Conservation (phyloP, 257 asterid species). For the Nicotiana knightiana region DNA sequence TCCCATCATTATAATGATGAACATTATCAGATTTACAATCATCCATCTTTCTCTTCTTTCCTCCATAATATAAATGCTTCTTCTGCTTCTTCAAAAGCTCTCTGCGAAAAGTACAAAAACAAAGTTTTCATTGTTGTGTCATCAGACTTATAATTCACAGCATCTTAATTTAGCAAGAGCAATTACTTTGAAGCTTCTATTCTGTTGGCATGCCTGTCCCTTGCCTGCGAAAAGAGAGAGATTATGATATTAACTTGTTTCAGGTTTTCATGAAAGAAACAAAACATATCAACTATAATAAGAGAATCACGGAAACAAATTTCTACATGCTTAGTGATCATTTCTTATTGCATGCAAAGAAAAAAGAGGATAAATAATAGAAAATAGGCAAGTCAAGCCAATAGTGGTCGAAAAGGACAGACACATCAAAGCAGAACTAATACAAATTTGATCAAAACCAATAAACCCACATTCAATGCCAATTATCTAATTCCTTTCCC, state of each 20-base stretch:
- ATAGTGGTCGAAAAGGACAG: background rate
- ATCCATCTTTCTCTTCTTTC: slow-evolving; percentile 6
- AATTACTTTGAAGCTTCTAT: slow-evolving; percentile 16
- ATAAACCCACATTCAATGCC: background rate
- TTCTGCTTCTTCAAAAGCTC: background rate
- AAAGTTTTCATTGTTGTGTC: background rate
- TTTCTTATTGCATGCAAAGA: background rate
- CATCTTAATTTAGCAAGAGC: background rate
- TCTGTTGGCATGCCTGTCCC: background rate
- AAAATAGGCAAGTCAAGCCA: slow-evolving; percentile 1
- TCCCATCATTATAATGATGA: background rate
- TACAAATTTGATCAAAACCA: background rate
- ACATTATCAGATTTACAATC: slow-evolving; percentile 5
- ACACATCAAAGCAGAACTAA: background rate
- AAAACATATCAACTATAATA: background rate
- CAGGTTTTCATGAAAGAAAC: background rate
- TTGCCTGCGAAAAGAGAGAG: slow-evolving; percentile 7
- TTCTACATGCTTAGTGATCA: background rate
- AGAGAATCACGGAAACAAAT: background rate
- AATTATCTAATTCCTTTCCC: background rate
- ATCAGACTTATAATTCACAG: background rate
- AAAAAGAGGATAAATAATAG: background rate
- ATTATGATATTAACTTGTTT: background rate
- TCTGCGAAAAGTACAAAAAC: slow-evolving; percentile 9
- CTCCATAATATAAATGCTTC: slow-evolving; percentile 9